Conservation (phyloP, 768 basidiomycete species). For the Naganishia onofrii region DNA sequence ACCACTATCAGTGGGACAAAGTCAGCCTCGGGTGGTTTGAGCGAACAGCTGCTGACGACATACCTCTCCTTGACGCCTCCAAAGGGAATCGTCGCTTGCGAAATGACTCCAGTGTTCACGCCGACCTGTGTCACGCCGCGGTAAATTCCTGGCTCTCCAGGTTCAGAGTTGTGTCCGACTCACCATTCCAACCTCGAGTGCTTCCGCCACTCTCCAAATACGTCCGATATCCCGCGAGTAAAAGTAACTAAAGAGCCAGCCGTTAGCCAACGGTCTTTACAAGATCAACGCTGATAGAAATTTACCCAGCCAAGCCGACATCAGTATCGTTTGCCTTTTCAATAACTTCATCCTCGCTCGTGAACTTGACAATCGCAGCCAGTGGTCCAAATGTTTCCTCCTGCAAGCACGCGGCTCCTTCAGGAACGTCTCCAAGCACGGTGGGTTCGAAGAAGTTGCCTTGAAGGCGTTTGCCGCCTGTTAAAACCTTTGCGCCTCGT, state of each 20-base stretch:
- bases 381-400: slow-evolving; percentile 92
- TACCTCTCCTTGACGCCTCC: slow-evolving; percentile 68
- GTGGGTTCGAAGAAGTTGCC: slow-evolving; percentile 80
- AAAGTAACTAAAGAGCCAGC: slow-evolving; percentile 62
- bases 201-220: slow-evolving; percentile 92
- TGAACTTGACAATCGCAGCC: slow-evolving; percentile 69
- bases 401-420: slow-evolving; percentile 56
- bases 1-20: slow-evolving; percentile 52
- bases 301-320: slow-evolving; percentile 75
- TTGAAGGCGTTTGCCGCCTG: slow-evolving; percentile 75
- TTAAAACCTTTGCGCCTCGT: slow-evolving; percentile 79
- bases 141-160: too few relatives aligned
- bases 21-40: background rate
- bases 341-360: slow-evolving; percentile 90
- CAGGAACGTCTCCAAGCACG: slow-evolving; percentile 78
- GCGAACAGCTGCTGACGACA: background rate
- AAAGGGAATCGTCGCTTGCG: slow-evolving; percentile 77
- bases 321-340: slow-evolving; percentile 70
- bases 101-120: slow-evolving; percentile 52
- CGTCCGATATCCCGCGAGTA: slow-evolving; percentile 81
- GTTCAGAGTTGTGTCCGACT: too few relatives aligned
- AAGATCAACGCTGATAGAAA: background rate
- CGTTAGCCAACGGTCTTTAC: slow-evolving; percentile 1
- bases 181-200: slow-evolving; percentile 89
- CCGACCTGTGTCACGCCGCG: slow-evolving; percentile 35